Evolutionary conservation across 805 yeast genomes (phyloP), one percentile per base, ranked within the genome.

Genomic region (Myxozyma vanderwaltii): DNA sequence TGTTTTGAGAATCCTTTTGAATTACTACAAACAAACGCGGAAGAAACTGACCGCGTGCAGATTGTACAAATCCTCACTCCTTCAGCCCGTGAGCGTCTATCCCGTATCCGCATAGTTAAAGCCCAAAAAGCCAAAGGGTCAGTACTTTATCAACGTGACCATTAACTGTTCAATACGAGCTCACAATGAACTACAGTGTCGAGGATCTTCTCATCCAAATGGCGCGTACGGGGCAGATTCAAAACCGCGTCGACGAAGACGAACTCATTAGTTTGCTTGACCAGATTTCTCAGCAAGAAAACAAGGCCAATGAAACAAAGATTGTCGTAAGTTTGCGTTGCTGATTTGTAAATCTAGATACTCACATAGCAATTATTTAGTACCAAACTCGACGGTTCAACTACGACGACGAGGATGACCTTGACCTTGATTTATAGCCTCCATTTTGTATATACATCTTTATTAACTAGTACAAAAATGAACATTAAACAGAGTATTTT

Each of bases 221-320:
- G 71, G 88, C 85, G 7, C 83, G 84, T 61, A 80, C 87, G 65
- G 97, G 97, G 1, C 89, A 87, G 60, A 75, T 92, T 36, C 77
- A 82, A 54, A 80, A 84, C 61, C 89, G 89, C 71, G 77, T 92
- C n/a, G 77, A 80, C 7, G 98, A 94, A 71, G 79, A 81, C 35
- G 96, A 91, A 64, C 81, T 92, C 54, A 96, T 91, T 31, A 86
- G 84, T 65, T 83, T 94, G 51, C 78, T 92, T 64, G 91, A 90
- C 71, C 91, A 91, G 60, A 78, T 92, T 35, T 86, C 96, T 5
- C 80, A 88, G 68, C 85, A 84, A 66, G 83, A 84, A 55, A 81
- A 83, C 70, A 80, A 80, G 68, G 57, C 49, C 15, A 80, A 79
- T 44, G 82, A 81, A 43, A 81, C 87, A 19, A 85, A 84, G 74